phyloP scores from a whole-genome alignment of 2,329 filamentous ascomycete species.

The Orbilia javanica region DNA sequence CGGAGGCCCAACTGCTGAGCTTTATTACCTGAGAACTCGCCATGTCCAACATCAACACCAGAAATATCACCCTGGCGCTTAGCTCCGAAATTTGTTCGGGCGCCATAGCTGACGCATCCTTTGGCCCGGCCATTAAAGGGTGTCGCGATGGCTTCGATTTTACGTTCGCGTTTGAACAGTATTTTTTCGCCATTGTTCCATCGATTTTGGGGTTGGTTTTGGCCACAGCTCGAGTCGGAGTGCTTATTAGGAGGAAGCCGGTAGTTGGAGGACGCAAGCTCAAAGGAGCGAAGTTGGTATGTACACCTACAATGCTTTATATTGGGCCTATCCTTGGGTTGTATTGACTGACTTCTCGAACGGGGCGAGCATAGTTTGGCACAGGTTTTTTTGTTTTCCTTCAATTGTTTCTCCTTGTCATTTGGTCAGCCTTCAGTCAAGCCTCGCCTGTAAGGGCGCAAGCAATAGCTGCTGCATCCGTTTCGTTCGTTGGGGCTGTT shows the following conservation, averaged over 20 bases:
- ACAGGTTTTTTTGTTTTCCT: constrained; percentile 20
- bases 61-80: background rate
- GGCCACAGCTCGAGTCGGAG: constrained; percentile 1
- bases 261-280: constrained; percentile 1
- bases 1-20: no score
- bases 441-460: background rate
- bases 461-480: background rate
- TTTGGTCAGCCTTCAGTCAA: constrained; percentile 23
- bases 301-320: background rate
- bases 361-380: background rate
- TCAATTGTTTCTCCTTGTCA: constrained; percentile 21
- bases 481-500: constrained; percentile 25
- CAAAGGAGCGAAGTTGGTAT: constrained; percentile 29
- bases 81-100: constrained; percentile 5
- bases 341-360: background rate
- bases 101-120: constrained; percentile 19
- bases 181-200: constrained; percentile 37
- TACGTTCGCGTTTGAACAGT: constrained; percentile 47
- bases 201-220: constrained; percentile 27
- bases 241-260: constrained; percentile 15
- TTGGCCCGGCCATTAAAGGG: constrained; percentile 32
- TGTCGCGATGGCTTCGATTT: constrained; percentile 47
- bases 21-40: background rate
- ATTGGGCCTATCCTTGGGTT: no score
- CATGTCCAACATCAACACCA: constrained; percentile 1